Conservation (phyloP, 129 eudicot genomes). For the sunflower (Helianthus annuus) region HanXRQr2.0-SUNRISE NC_035434.2:119595641-119596140, state of each 20-base stretch:
- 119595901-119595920: conserved; percentile 20
- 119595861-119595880: conserved; percentile 69
- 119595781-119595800: neutral
- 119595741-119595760: neutral
- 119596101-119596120: conserved; percentile 17
- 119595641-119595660: conserved; percentile 72
- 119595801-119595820: conserved; percentile 38
- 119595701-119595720: conserved; percentile 87
- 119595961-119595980: neutral
- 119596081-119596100: conserved; percentile 13
- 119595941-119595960: conserved; percentile 23
- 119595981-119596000: conserved; percentile 12
- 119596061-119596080: conserved; percentile 16
- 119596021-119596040: conserved; percentile 5
- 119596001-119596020: conserved; percentile 25
- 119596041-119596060: conserved; percentile 19
- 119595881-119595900: conserved; percentile 59
- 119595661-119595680: conserved; percentile 89
- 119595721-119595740: conserved; percentile 97
- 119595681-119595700: conserved; percentile 85
- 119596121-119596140: conserved; percentile 25
- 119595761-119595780: neutral
- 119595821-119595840: conserved; percentile 98
- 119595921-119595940: conserved; percentile 2
- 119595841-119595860: conserved; percentile 97